A percentile compares a stretch with the other conserved stretches of the same genome.
phyloP scores from a whole-genome alignment of 495 filamentous ascomycete species.

The Penicillium paxilli region DNA sequence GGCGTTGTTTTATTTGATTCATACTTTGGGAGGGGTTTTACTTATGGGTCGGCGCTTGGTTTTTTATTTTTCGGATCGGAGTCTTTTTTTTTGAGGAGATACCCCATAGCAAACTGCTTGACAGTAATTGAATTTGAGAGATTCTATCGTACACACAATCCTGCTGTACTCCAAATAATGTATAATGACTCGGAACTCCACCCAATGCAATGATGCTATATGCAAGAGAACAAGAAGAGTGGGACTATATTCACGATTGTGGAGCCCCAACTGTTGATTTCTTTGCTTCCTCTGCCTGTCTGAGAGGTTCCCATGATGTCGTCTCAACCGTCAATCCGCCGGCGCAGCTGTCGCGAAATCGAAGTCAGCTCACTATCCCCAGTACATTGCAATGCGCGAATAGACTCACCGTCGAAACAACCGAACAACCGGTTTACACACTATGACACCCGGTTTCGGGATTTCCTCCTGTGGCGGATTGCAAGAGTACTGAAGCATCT shows the following conservation, averaged over 20 bases:
- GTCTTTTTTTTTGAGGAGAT: slow-evolving; percentile 38
- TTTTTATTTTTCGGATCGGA: slow-evolving; percentile 22
- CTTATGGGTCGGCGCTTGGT: slow-evolving; percentile 8
- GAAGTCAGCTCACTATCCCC: slow-evolving; percentile 2
- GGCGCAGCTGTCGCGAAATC: slow-evolving; percentile 63
- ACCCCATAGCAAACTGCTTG: slow-evolving; percentile 32
- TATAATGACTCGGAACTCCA: slow-evolving; percentile 21
- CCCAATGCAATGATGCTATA: slow-evolving; percentile 20
- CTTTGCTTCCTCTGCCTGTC: slow-evolving; percentile 30
- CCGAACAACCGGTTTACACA: slow-evolving; percentile 73
- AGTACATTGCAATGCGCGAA: not conserved
- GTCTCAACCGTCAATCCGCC: slow-evolving; percentile 80
- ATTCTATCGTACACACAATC: not conserved
- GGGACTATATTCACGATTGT: not conserved
- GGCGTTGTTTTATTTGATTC: slow-evolving; percentile 24
- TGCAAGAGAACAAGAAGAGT: too few relatives aligned
- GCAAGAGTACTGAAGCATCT: slow-evolving; percentile 84
- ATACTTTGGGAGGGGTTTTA: slow-evolving; percentile 7
- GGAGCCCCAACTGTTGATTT: slow-evolving; percentile 11
- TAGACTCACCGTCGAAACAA: slow-evolving; percentile 73
- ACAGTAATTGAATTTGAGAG: slow-evolving; percentile 12
- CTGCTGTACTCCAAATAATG: too few relatives aligned
- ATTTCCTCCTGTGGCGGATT: slow-evolving; percentile 56
- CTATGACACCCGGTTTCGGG: slow-evolving; percentile 54
- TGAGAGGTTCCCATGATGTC: slow-evolving; percentile 67